Conservation (phyloP, 164 flowering plant genomes). For the Tetracentron sinense region DNA sequence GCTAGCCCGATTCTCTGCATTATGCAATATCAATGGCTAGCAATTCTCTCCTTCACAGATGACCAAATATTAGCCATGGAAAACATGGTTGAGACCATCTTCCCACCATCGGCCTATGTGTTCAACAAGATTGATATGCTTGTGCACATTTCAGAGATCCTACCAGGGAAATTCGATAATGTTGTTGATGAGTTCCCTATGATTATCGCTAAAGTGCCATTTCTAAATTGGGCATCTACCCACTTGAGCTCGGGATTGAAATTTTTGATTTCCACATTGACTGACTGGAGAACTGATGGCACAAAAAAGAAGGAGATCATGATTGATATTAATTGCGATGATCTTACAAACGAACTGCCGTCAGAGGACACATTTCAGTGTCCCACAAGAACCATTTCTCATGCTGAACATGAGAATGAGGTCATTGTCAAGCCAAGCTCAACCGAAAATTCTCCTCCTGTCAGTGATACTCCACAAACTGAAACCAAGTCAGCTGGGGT, state of each 20-base stretch:
- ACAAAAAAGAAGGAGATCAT: conserved; percentile 49
- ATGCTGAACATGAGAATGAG: neutral
- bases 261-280: conserved; percentile 20
- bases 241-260: conserved; percentile 27
- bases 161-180: conserved; percentile 43
- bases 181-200: conserved; percentile 18
- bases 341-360: neutral
- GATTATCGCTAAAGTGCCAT: conserved; percentile 16
- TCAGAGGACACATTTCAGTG: neutral
- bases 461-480: conserved; percentile 1
- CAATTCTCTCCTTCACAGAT: conserved; percentile 40
- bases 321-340: conserved; percentile 30
- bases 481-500: neutral
- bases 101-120: conserved; percentile 41
- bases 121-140: conserved; percentile 45
- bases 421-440: too few relatives aligned
- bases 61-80: conserved; percentile 39
- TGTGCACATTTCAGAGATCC: conserved; percentile 22
- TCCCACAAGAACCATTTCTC: too few relatives aligned
- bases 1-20: conserved; percentile 24
- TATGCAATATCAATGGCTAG: conserved; percentile 34
- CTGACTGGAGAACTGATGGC: conserved; percentile 14
- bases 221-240: conserved; percentile 22
- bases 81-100: conserved; percentile 26
- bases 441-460: too few relatives aligned